Evolutionary conservation across 2,329 filamentous ascomycete genomes (phyloP).

Genomic region (Sphaerulina musiva): DNA sequence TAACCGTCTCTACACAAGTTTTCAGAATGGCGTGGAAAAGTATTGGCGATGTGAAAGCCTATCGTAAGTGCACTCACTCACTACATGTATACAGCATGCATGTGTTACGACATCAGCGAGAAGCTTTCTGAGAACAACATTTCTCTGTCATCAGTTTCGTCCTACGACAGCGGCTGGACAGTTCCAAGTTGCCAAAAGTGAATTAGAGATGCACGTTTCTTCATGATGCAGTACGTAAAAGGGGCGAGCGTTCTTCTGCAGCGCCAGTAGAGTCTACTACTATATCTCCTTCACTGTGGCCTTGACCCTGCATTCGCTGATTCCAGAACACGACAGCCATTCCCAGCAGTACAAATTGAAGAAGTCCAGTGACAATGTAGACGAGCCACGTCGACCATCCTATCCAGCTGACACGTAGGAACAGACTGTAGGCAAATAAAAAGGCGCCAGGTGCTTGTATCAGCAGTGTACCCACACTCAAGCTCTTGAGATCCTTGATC

Average conservation of each 20-base stretch:
- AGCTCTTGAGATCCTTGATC: constrained; percentile 76
- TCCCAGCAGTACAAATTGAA: constrained; percentile 73
- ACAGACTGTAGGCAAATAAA: constrained; percentile 76
- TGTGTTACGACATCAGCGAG: no score
- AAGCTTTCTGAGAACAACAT: no score
- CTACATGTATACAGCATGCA: no score
- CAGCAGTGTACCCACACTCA: constrained; percentile 96
- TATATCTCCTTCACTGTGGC: not conserved
- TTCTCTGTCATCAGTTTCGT: no score
- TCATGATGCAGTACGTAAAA: not conserved
- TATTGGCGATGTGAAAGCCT: no score
- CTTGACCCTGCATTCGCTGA: not conserved
- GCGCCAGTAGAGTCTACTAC: not conserved
- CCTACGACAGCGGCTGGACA: no score
- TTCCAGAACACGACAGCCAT: constrained; percentile 57
- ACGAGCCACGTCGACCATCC: constrained; percentile 97
- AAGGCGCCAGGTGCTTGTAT: constrained; percentile 93
- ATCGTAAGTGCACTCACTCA: no score
- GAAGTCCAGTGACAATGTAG: constrained; percentile 73
- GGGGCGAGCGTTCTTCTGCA: not conserved
- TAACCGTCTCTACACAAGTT: no score
- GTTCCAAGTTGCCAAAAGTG: no score
- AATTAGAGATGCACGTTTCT: not conserved
- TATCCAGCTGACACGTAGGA: constrained; percentile 61
- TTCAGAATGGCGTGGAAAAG: no score